Evolutionary conservation across 805 yeast genomes (phyloP), one percentile per base, ranked within the genome.

Genomic region (Metschnikowia hibisci): DNA sequence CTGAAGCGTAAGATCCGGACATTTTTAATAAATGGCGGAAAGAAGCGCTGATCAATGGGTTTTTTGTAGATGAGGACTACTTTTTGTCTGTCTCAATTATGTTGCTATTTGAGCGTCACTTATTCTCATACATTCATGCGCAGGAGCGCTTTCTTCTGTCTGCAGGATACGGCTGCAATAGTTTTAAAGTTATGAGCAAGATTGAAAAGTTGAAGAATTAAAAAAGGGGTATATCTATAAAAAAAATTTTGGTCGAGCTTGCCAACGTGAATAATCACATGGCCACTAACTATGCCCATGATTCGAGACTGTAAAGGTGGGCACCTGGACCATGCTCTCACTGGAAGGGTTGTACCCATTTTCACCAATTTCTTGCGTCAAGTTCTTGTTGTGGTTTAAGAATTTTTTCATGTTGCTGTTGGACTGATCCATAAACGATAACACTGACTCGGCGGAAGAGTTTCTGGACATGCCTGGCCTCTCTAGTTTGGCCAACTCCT

Each of bases 1-100:
- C 59, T 12, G 62, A 46, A 10, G 57, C 37, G 41, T 47, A 48
- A 11, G 47, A 34, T 11, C 30, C 35, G n/a, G 59, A 50, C 61
- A 56, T 54, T 16, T 6, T 31, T 32, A 26, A 35, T n/a, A 16
- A 1, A 11, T 12, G 18, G 16, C 6, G 13, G 16, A 12, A 18
- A 7, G 30, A 15, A 10, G 22, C n/a, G 16, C 6, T 25, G 38
- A 13, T 11, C 14, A 3, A 16, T 26, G 18, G 23, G 15, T 27
- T 15, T 29, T 35, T 4, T 2, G n/a, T 10, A 5, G 12, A 28
- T n/a, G 16, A 11, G 13, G 40, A 12, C 15, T 35, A 15, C 11
- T 29, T 15, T 27, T 11, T 34, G 15, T 27, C 9, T 16, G 39
- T 16, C 39, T 35, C 38, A 25, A 23, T 15, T 15, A 13, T 16